Base-by-base conservation (phyloP, 2,329 filamentous ascomycete genomes). In the Didymellaceae sp. region DNA sequence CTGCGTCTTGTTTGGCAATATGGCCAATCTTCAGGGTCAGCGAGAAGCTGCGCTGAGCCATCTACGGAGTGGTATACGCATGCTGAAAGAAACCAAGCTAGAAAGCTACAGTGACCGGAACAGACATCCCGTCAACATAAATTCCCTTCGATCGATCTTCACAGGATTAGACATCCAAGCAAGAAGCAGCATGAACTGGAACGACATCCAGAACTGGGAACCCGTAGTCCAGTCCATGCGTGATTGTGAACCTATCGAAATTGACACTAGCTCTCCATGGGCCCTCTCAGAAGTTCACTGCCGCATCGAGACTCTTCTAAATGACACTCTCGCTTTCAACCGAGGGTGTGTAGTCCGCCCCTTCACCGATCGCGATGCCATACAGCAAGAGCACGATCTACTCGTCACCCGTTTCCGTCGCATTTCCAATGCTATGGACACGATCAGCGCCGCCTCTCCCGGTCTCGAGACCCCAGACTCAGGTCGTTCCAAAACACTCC, bases 21-120 rank as follows among this genome's bases (percentile, higher is more conserved):
- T 71, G 52, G 62, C 65, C 10, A 68, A 66, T 32, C 58, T 72
- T 3, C 67, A 72, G 48, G 66, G 67, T 7, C 66, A 72, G 28
- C 63, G 68, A 21, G 51, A 39, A 24, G 55, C 57, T 4, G 68
- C 67, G 6, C 44, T 71, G 1, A 58, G 64, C 20, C 68, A 72
- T 45, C 47, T 70, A 10, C 61, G 66, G 2, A 66, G 64, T 20
- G 69, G 68, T 2, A 53, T 72, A 20, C 61, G 61, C 32, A 63
- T 72, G 30, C 42, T 72, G 6, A 56, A 60, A 30, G 66, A 72
- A 37, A 52, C 64, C 9, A 67, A 71, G 10, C 25, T 54, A 14
- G 52, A 59, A 13, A 48, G 57, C 7, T 35, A 52, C 4, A 37
- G 25, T 5, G 41, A 49, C 3, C 20, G 28, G 1, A 34, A 43